These are phyloP conservation scores for Silene vulgaris DNA, from an alignment of 179 eudicot species.

Conservation along the genomic window DNA sequence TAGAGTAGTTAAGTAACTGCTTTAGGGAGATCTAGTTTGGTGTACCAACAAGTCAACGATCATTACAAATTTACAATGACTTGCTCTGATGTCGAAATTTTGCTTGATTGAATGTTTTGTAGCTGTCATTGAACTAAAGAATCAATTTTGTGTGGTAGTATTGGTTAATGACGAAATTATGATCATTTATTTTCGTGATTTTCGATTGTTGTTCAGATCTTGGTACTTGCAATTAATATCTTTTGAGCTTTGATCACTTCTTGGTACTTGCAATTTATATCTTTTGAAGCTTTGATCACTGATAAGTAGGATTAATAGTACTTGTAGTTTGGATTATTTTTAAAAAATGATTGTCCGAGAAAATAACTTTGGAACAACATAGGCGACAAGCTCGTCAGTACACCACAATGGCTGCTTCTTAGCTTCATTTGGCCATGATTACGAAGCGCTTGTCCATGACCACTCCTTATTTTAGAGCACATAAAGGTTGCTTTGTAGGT, in stretches of 20 bases:
- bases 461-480: too few species aligned
- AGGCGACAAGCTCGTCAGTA: neutral
- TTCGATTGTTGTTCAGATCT: constrained; percentile 4
- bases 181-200: neutral
- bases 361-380: neutral
- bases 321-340: neutral
- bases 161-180: neutral
- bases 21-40: neutral
- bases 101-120: neutral
- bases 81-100: too few species aligned
- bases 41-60: constrained; percentile 5
- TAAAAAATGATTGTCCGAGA: neutral
- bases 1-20: too few species aligned
- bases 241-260: neutral
- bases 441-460: too few species aligned
- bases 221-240: neutral
- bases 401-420: too few species aligned
- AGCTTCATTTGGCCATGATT: too few species aligned
- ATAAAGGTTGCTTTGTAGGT: too few species aligned
- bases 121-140: constrained; percentile 1
- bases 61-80: neutral
- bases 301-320: neutral
- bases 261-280: neutral
- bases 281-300: neutral
- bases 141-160: neutral